A percentile compares a stretch with the other conserved stretches of the same genome.
Conservation (phyloP, 2,329 filamentous ascomycete species). For the Amesomyces nigricolor region DNA sequence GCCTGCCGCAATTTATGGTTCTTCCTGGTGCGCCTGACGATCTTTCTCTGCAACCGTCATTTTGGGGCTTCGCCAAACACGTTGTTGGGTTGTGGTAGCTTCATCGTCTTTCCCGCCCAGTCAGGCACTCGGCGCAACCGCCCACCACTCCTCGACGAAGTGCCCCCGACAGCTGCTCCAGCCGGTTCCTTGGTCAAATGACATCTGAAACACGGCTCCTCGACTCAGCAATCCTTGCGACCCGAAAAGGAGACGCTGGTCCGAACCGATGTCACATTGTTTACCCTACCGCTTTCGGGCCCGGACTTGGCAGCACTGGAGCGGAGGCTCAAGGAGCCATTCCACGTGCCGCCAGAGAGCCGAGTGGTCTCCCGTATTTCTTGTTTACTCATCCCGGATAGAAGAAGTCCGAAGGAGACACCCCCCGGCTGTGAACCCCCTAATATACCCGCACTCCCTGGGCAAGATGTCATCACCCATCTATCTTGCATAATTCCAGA, state of each 20-base stretch:
- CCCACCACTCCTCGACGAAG: too few relatives aligned
- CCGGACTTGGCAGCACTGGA: slow-evolving; percentile 7
- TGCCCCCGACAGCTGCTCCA: background rate
- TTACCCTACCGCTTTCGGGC: background rate
- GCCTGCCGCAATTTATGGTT: background rate
- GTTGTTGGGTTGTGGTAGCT: background rate
- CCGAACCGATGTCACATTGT: slow-evolving; percentile 20
- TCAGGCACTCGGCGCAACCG: background rate
- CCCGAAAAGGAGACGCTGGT: slow-evolving; percentile 6
- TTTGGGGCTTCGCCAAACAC: background rate
- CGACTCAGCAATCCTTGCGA: slow-evolving; percentile 15
- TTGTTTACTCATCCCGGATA: background rate
- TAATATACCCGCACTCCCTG: background rate
- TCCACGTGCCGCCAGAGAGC: slow-evolving; percentile 3
- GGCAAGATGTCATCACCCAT: background rate
- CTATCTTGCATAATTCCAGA: background rate
- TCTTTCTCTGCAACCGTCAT: background rate
- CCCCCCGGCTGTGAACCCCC: background rate
- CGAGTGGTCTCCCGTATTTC: background rate
- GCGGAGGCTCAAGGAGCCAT: background rate
- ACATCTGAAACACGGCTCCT: slow-evolving; percentile 22
- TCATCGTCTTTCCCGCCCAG: background rate
- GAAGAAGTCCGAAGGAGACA: background rate
- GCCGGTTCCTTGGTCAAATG: slow-evolving; percentile 13
- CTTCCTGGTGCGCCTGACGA: background rate